Evolutionary conservation across 805 yeast genomes (phyloP), one percentile per base, ranked within the genome.

Genomic region (Cyberlindnera maritima): DNA sequence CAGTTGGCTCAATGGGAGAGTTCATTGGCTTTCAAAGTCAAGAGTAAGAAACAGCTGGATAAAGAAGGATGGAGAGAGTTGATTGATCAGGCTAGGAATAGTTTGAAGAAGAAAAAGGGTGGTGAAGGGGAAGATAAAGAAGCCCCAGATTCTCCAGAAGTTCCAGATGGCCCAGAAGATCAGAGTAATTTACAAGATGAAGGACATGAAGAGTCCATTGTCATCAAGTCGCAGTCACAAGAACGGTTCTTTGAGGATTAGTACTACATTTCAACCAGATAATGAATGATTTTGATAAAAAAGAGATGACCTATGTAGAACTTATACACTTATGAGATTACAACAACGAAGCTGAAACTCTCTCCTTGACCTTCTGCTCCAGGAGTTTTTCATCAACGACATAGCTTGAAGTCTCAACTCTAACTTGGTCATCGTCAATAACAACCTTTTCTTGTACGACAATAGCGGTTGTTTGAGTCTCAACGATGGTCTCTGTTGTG

Each of bases 1-100:
- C 76, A 75, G 43, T 69, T 91, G 33, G 62, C 66, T 19, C 79
- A 80, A 56, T 86, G 95, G 95, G 96, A 89, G 58, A 62, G 61
- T 9, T 55, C 69, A 6, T 29, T 57, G 17, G 47, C 48, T 25
- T 47, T 49, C 13, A 49, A 52, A 15, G 40, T 35, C 2, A 46
- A 38, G n/a, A 37, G 40, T 19, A 46, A 33, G 15, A 54, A 42
- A 19, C 47, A 48, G 41, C 33, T 54, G 39, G 57, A 51, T 41
- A 46, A 41, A 18, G 50, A 47, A 9, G 56, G 54, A 9, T 59
- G 63, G 63, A 49, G 23, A 13, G 51, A 48, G 3, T 40, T 61
- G 41, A 52, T 61, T 11, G 25, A 43, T 14, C 49, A 23, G 26
- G 54, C 52, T 20, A 48, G 28, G 33, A 12, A 20, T 33, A 44